Conservation (phyloP, 441 rosid genomes). For the Aquilaria agallochum region DNA sequence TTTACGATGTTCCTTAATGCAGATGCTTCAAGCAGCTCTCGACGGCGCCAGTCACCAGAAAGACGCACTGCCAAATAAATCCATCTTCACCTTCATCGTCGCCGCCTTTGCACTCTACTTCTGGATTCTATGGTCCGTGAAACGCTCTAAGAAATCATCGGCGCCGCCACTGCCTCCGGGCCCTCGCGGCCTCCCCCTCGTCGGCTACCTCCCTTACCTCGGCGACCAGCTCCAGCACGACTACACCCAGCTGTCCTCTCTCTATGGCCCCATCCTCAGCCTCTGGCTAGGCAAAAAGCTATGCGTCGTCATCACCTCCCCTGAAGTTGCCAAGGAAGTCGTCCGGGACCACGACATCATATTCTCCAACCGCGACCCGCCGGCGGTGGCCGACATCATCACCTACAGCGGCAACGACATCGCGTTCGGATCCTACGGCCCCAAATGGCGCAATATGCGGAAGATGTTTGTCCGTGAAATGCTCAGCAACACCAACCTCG, state of each 20-base stretch:
- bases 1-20: too few relatives aligned
- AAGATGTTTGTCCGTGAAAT: slow-evolving; percentile 43
- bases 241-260: slow-evolving; percentile 31
- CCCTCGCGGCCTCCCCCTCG: slow-evolving; percentile 49
- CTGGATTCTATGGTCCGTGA: slow-evolving; percentile 2
- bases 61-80: neutral
- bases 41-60: slow-evolving; percentile 1
- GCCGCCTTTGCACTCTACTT: neutral
- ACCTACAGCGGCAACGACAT: slow-evolving; percentile 43
- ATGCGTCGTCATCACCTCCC: slow-evolving; percentile 43
- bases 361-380: slow-evolving; percentile 44
- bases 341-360: slow-evolving; percentile 43
- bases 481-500: slow-evolving; percentile 36
- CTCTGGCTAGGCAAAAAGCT: slow-evolving; percentile 45
- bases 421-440: slow-evolving; percentile 31
- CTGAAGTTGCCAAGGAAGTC: slow-evolving; percentile 41
- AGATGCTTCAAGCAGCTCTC: slow-evolving; percentile 1
- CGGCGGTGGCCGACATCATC: slow-evolving; percentile 22
- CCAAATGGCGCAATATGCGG: slow-evolving; percentile 38
- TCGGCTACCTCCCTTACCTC: slow-evolving; percentile 70
- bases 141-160: neutral
- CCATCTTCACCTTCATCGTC: slow-evolving; percentile 1
- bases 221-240: slow-evolving; percentile 36
- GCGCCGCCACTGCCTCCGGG: slow-evolving; percentile 46
- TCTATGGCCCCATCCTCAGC: slow-evolving; percentile 53